Evolutionary conservation across 1,139 yeast species (phyloP).

Genomic region (Sugiyamaella grinbergsii): DNA sequence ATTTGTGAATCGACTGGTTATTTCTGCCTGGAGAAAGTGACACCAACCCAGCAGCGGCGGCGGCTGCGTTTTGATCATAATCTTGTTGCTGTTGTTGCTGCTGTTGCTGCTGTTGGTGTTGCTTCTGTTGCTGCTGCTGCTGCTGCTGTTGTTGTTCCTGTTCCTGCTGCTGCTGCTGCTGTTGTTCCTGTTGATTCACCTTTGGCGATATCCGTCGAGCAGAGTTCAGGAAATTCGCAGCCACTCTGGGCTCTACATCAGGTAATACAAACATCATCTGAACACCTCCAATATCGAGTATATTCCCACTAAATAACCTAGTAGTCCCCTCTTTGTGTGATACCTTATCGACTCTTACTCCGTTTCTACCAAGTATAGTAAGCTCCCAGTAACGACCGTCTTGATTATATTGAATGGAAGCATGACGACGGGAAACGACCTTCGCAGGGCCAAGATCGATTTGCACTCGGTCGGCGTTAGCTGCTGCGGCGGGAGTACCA

Average conservation of each 20-base stretch:
- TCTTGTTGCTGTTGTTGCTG: slow-evolving; percentile 10
- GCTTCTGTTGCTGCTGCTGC: slow-evolving; percentile 6
- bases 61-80: slow-evolving; percentile 1
- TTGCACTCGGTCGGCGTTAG: slow-evolving; percentile 55
- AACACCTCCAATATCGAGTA: slow-evolving; percentile 92
- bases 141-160: slow-evolving; percentile 14
- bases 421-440: slow-evolving; percentile 90
- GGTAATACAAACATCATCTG: slow-evolving; percentile 99
- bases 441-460: slow-evolving; percentile 96
- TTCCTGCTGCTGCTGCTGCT: slow-evolving; percentile 6
- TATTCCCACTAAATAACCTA: slow-evolving; percentile 75
- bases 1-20: slow-evolving; percentile 11
- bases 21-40: slow-evolving; percentile 12
- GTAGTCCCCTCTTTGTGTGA: slow-evolving; percentile 56
- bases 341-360: slow-evolving; percentile 74
- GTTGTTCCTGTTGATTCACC: background rate
- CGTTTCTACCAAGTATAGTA: slow-evolving; percentile 82
- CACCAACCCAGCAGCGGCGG: slow-evolving; percentile 10
- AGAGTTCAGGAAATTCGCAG: slow-evolving; percentile 26
- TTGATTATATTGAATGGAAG: slow-evolving; percentile 75
- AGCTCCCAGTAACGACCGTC: slow-evolving; percentile 83
- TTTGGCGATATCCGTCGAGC: slow-evolving; percentile 5
- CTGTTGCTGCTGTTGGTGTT: slow-evolving; percentile 10
- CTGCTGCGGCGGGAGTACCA: slow-evolving; percentile 29
- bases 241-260: slow-evolving; percentile 68